A percentile compares a stretch with the other conserved stretches of the same genome.
These are phyloP conservation scores for Phaeomoniella chlamydospora DNA, from an alignment of 2,329 filamentous ascomycete species.

Conservation along the genomic window DNA sequence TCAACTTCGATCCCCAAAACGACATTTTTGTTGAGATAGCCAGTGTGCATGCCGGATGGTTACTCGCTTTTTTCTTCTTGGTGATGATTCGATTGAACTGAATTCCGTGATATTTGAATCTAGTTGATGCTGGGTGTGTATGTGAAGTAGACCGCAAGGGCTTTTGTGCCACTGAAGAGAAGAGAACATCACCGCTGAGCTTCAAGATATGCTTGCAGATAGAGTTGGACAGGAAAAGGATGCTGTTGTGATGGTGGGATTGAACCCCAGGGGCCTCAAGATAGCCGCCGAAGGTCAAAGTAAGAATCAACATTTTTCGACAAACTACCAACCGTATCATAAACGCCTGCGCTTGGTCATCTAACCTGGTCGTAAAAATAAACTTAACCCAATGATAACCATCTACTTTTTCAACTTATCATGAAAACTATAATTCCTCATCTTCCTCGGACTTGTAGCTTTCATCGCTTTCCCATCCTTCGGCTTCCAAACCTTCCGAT, in stretches of 20 bases:
- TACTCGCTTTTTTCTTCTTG: constrained; percentile 16
- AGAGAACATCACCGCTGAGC: too few relatives aligned
- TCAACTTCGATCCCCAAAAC: constrained; percentile 22
- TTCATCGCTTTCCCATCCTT: constrained; percentile 33
- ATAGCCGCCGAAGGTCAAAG: constrained; percentile 7
- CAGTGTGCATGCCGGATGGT: constrained; percentile 18
- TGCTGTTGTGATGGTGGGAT: too few relatives aligned
- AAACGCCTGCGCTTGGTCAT: too few relatives aligned
- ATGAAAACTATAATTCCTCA: constrained; percentile 12
- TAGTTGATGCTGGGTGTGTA: constrained; percentile 24
- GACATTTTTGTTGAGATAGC: constrained; percentile 24
- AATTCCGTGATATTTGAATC: constrained; percentile 9
- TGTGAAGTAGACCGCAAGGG: too few relatives aligned
- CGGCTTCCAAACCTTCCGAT: constrained; percentile 44
- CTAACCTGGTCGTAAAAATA: too few relatives aligned
- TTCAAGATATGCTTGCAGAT: too few relatives aligned
- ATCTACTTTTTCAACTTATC: constrained; percentile 1
- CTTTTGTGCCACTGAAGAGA: too few relatives aligned
- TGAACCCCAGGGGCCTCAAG: too few relatives aligned
- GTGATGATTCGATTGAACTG: constrained; percentile 8
- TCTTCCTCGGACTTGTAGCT: constrained; percentile 32
- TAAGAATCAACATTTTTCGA: constrained; percentile 2
- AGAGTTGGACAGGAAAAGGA: too few relatives aligned
- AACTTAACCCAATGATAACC: not conserved
- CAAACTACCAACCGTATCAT: too few relatives aligned